These are phyloP conservation scores for Odontarrhena argentea DNA, from an alignment of 345 rosid species.

Conservation along the genomic window DNA sequence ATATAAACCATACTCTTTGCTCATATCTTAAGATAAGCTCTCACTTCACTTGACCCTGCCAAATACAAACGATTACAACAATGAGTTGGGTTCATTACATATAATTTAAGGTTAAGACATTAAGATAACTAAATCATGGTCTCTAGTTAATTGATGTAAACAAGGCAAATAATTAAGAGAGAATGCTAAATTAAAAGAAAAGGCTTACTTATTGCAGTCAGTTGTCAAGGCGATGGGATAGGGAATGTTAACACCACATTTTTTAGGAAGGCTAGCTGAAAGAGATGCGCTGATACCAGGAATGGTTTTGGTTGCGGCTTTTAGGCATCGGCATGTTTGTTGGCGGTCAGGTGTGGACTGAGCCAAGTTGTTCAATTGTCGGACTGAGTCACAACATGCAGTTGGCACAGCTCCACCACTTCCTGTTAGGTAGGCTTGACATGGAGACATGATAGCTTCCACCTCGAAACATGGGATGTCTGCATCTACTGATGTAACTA, in stretches of 20 bases:
- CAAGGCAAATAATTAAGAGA: too few species aligned
- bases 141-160: too few species aligned
- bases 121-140: too few species aligned
- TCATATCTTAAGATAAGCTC: too few species aligned
- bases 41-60: too few species aligned
- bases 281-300: neutral
- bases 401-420: neutral
- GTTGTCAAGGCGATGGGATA: slow-evolving; percentile 50
- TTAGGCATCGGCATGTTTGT: slow-evolving; percentile 47
- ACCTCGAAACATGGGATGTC: slow-evolving; percentile 43
- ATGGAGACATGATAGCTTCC: slow-evolving; percentile 6
- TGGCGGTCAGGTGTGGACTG: slow-evolving; percentile 48
- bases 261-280: slow-evolving; percentile 39
- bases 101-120: too few species aligned
- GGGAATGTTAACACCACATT: slow-evolving; percentile 47
- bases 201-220: slow-evolving; percentile 45
- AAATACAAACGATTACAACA: too few species aligned
- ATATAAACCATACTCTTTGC: too few species aligned
- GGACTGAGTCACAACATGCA: slow-evolving; percentile 47
- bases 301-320: neutral
- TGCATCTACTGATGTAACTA: neutral
- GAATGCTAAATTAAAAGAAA: too few species aligned
- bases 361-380: slow-evolving; percentile 34
- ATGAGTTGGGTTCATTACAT: too few species aligned
- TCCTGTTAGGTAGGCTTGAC: slow-evolving; percentile 35